phyloP scores from a whole-genome alignment of 768 basidiomycete genomes.

The Leucosporidium creatinivorum region DNA sequence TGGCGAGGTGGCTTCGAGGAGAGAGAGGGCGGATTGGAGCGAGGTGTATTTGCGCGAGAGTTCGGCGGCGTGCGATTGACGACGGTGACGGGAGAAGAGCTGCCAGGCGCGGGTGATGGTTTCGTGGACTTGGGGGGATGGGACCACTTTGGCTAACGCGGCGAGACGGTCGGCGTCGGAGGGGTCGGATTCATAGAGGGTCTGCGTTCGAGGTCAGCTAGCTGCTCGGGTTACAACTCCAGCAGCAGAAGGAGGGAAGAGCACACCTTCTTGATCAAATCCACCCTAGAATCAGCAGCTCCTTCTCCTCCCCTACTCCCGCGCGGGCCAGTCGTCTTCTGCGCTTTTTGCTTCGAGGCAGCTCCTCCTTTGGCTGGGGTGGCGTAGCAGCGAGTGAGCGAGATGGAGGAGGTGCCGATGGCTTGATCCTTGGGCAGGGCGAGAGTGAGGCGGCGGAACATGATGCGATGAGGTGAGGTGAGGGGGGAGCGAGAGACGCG shows the following conservation, averaged over 20 bases:
- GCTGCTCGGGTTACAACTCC: background rate
- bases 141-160: constrained; percentile 74
- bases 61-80: constrained; percentile 63
- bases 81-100: constrained; percentile 65
- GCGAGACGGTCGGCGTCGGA: constrained; percentile 23
- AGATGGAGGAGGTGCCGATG: background rate
- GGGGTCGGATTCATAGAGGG: constrained; percentile 27
- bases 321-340: background rate
- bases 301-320: constrained; percentile 15
- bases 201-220: constrained; percentile 2
- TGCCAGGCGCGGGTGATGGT: constrained; percentile 88
- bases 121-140: constrained; percentile 78
- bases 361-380: background rate
- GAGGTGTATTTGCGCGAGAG: constrained; percentile 66
- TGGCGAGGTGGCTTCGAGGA: constrained; percentile 48
- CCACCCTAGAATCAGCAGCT: constrained; percentile 8
- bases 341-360: background rate
- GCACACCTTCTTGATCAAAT: constrained; percentile 27
- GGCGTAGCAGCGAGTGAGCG: background rate
- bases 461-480: too few relatives aligned
- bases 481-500: too few relatives aligned
- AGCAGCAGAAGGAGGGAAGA: background rate
- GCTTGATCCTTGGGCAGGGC: background rate
- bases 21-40: constrained; percentile 80
- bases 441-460: background rate